Evolutionary conservation across 768 basidiomycete species (phyloP), one percentile per base, ranked within the genome.

Genomic region (Guyanaporus albipodus): DNA sequence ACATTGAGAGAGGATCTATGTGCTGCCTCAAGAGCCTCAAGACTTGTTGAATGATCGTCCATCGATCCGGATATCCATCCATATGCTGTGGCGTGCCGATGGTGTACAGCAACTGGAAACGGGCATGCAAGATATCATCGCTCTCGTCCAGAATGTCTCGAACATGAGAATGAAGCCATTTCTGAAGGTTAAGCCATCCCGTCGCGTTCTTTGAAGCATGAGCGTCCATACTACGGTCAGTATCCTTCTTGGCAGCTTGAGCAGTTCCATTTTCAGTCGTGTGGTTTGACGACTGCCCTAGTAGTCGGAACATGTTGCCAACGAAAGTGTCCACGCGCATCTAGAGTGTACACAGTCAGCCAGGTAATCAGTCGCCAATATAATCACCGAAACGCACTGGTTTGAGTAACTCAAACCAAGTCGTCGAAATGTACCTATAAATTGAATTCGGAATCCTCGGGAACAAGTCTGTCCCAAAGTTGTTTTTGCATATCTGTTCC

Each of bases 401-500:
- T 15, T 3, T 18, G 2, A n/a, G 3, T 2, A n/a, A 28, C 11
- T 28, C 27, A 11, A 12, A 22, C 8, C 19, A 2, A 2, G 11
- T 17, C 3, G 10, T 41, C n/a, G 2, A 4, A 2, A 40, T 26
- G 2, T 26, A 10, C 4, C 32, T 31, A 14, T 8, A 33, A 10
- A 44, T 23, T 2, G 12, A 4, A 35, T n/a, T 26, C 10, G 10
- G 38, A 24, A 12, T 22, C 19, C 54, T 44, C 21, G 65, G 36
- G 24, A 68, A 48, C 12, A 6, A 22, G 17, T 40, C 21, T 2
- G 58, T 48, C 17, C 39, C 43, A 4, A 42, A 4, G 4, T 32
- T 23, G 7, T 17, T 2, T 26, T 17, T 5, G 14, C n/a, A 22
- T 11, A 67, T 44, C n/a, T 59, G 53, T 27, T 44, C 45, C 23